A percentile compares a stretch with the other conserved stretches of the same genome.
phyloP scores from a whole-genome alignment of 441 rosid species.

The Corymbia citriodora region DNA sequence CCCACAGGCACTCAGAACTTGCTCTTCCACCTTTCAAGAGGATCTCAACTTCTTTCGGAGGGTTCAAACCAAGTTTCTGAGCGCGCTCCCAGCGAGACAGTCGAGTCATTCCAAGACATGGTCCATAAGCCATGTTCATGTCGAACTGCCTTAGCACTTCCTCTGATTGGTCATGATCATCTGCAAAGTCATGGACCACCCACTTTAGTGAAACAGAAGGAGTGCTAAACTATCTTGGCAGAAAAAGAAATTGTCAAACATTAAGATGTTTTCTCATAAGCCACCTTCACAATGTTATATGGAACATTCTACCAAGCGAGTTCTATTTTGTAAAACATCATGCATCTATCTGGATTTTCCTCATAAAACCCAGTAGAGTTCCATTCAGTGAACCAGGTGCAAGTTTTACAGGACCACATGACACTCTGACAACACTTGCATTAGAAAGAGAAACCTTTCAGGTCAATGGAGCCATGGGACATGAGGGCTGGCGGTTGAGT shows the following conservation, averaged over 20 bases:
- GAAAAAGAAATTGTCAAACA: background rate
- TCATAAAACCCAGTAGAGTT: background rate
- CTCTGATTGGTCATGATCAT: constrained; percentile 26
- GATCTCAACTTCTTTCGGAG: constrained; percentile 38
- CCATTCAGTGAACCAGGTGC: background rate
- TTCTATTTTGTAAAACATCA: background rate
- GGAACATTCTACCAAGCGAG: background rate
- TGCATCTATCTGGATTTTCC: background rate
- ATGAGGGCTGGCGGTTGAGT: background rate
- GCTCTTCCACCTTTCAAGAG: constrained; percentile 33
- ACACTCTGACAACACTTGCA: background rate
- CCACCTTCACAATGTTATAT: background rate
- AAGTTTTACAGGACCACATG: background rate
- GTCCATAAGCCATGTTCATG: constrained; percentile 65
- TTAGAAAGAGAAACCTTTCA: constrained; percentile 4
- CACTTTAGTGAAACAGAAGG: background rate
- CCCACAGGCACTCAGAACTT: constrained; percentile 42
- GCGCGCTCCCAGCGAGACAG: constrained; percentile 61
- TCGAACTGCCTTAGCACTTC: constrained; percentile 53
- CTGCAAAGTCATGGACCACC: constrained; percentile 5
- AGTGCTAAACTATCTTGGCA: background rate
- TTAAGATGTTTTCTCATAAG: background rate
- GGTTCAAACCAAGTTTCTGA: constrained; percentile 41
- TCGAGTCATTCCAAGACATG: constrained; percentile 60
- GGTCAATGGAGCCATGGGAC: constrained; percentile 1